These are phyloP conservation scores for Flueggea neowawraea DNA, from an alignment of 441 rosid species.

Conservation along the genomic window DNA sequence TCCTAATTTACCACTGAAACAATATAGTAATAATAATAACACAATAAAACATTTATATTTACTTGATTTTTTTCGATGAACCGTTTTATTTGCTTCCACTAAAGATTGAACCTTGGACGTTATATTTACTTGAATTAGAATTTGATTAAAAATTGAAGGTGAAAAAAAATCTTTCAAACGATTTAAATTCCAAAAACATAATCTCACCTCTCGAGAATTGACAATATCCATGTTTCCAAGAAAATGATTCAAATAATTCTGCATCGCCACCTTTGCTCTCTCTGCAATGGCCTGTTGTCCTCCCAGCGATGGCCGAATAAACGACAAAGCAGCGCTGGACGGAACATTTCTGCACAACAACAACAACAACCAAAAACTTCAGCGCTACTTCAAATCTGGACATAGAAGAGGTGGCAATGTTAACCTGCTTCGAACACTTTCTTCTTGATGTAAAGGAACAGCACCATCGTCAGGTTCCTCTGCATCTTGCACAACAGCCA, in stretches of 20 bases:
- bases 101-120: no score
- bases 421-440: slow-evolving; percentile 73
- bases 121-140: no score
- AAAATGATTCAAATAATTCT: slow-evolving; percentile 88
- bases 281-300: slow-evolving; percentile 91
- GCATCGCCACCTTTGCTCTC: slow-evolving; percentile 95
- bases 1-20: no score
- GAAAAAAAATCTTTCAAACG: neutral
- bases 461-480: slow-evolving; percentile 90
- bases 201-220: slow-evolving; percentile 82
- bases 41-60: no score
- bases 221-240: slow-evolving; percentile 94
- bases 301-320: slow-evolving; percentile 86
- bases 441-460: slow-evolving; percentile 69
- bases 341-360: slow-evolving; percentile 89
- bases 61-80: no score
- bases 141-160: no score
- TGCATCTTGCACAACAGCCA: slow-evolving; percentile 69
- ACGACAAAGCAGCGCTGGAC: slow-evolving; percentile 85
- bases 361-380: slow-evolving; percentile 2
- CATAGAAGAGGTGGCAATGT: slow-evolving; percentile 13
- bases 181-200: no score
- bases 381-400: slow-evolving; percentile 13
- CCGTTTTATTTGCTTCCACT: no score
- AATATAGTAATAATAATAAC: no score